These are phyloP conservation scores for Phyllosticta paracitricarpa DNA, from an alignment of 2,329 filamentous ascomycete species.

Conservation along the genomic window DNA sequence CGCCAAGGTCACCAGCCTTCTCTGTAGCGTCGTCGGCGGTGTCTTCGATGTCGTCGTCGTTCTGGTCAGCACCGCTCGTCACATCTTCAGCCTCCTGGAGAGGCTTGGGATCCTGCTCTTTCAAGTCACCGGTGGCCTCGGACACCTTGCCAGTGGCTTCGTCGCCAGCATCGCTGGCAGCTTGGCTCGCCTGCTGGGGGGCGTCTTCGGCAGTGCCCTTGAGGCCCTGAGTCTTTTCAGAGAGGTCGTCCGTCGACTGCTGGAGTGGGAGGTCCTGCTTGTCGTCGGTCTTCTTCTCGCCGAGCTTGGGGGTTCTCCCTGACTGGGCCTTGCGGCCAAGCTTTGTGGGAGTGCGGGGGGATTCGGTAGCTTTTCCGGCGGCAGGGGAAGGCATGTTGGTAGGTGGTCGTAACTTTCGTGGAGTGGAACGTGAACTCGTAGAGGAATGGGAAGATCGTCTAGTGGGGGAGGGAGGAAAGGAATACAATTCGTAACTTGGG, in stretches of 20 bases:
- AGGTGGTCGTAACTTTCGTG: not conserved
- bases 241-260: conserved; percentile 22
- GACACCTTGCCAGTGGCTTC: conserved; percentile 36
- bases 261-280: conserved; percentile 23
- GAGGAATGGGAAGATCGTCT: conserved; percentile 16
- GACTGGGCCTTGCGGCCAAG: conserved; percentile 35
- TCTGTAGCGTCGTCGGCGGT: conserved; percentile 36
- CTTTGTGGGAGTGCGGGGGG: conserved; percentile 43
- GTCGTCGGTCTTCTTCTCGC: conserved; percentile 23
- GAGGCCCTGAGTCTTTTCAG: conserved; percentile 21
- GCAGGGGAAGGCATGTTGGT: conserved; percentile 40
- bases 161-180: conserved; percentile 26
- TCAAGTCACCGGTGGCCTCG: conserved; percentile 35
- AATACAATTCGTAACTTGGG: conserved; percentile 42
- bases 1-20: conserved; percentile 29
- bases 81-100: conserved; percentile 31
- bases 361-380: conserved; percentile 36
- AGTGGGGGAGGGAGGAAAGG: conserved; percentile 41
- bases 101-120: conserved; percentile 37
- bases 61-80: conserved; percentile 21
- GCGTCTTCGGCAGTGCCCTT: conserved; percentile 22
- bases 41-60: conserved; percentile 28
- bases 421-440: conserved; percentile 17
- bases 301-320: conserved; percentile 31
- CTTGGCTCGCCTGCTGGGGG: conserved; percentile 23